Conservation (phyloP, 83 land plant genomes). For the Isoetes engelmannii region DNA sequence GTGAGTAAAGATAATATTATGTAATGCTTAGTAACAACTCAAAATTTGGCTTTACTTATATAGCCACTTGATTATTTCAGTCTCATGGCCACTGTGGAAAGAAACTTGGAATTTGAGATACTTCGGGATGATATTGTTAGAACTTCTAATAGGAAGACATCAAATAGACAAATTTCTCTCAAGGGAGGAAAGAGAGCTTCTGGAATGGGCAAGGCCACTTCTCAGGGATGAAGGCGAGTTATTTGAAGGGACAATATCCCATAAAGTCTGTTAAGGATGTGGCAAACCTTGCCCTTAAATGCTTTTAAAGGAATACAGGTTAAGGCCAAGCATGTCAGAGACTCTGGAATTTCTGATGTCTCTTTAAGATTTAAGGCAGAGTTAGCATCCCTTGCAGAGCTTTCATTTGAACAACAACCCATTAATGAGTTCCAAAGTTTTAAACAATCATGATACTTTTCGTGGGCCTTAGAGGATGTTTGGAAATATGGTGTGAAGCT, state of each 20-base stretch:
- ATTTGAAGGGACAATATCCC: slow-evolving; percentile 26
- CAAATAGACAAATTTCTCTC: slow-evolving; percentile 34
- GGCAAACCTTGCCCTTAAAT: slow-evolving; percentile 28
- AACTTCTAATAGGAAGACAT: slow-evolving; percentile 35
- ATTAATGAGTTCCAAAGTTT: slow-evolving; percentile 82
- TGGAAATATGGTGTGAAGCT: slow-evolving; percentile 44
- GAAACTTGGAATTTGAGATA: too few relatives aligned
- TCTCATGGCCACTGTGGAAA: too few relatives aligned
- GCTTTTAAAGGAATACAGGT: slow-evolving; percentile 35
- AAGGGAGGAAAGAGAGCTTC: slow-evolving; percentile 24
- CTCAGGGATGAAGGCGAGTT: slow-evolving; percentile 28
- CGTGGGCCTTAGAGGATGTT: slow-evolving; percentile 67
- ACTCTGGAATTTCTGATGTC: slow-evolving; percentile 31
- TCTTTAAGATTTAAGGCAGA: slow-evolving; percentile 14
- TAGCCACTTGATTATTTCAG: too few relatives aligned
- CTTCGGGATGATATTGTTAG: slow-evolving; percentile 21
- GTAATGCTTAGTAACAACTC: too few relatives aligned
- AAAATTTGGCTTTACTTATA: too few relatives aligned
- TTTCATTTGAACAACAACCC: slow-evolving; percentile 85
- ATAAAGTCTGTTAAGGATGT: slow-evolving; percentile 20
- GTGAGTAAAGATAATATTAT: too few relatives aligned
- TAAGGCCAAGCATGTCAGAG: slow-evolving; percentile 42
- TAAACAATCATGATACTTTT: slow-evolving; percentile 55
- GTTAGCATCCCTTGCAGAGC: too few relatives aligned
- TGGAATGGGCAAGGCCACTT: slow-evolving; percentile 36